Conservation (phyloP, 306 rosid species). For the Dicorynia guianensis region DNA sequence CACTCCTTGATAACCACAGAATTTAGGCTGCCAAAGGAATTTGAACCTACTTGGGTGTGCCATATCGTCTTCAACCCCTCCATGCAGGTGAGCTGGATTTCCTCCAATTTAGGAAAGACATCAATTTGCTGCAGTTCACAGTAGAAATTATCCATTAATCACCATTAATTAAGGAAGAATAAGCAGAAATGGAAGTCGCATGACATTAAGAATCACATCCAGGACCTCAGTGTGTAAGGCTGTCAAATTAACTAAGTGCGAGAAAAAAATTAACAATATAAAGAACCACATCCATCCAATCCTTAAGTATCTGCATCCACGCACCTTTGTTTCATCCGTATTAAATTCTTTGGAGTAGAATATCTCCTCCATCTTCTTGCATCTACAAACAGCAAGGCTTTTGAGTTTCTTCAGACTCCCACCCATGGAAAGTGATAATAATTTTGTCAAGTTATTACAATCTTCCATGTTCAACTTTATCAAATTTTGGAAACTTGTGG, state of each 20-base stretch:
- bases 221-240: not conserved
- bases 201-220: not conserved
- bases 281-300: not conserved
- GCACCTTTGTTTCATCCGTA: not conserved
- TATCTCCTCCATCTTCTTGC: slow-evolving; percentile 31
- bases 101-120: slow-evolving; percentile 33
- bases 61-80: slow-evolving; percentile 26
- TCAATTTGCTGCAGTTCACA: not conserved
- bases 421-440: slow-evolving; percentile 36
- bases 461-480: slow-evolving; percentile 14
- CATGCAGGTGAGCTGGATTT: not conserved
- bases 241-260: not conserved
- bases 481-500: not conserved
- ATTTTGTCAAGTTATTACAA: slow-evolving; percentile 6
- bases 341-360: not conserved
- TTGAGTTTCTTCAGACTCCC: slow-evolving; percentile 32
- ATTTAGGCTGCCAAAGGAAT: slow-evolving; percentile 31
- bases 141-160: too few species aligned
- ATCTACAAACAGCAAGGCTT: slow-evolving; percentile 11
- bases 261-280: too few species aligned
- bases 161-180: too few species aligned
- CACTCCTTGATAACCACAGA: slow-evolving; percentile 11
- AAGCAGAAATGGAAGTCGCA: too few species aligned
- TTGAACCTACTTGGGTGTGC: not conserved
- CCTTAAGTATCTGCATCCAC: not conserved